Percentiles rank a stretch among this genome's conserved stretches.
phyloP scores from a whole-genome alignment of 2,329 filamentous ascomycete genomes.

The Colletotrichum karsti region DNA sequence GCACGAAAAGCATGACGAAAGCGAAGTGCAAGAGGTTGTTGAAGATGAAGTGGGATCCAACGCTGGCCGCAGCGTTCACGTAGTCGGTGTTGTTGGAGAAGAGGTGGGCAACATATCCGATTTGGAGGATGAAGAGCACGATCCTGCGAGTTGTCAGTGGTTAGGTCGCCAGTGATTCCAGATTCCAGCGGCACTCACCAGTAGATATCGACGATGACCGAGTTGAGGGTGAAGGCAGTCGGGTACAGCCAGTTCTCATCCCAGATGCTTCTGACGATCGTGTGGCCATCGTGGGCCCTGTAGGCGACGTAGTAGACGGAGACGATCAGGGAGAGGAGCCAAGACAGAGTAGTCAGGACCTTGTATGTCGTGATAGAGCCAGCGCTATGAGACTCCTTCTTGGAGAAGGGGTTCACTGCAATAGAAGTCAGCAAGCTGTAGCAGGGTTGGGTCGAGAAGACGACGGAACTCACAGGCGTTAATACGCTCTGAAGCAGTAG shows the following conservation, averaged over 20 bases:
- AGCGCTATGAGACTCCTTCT: constrained; percentile 70
- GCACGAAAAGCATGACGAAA: constrained; percentile 86
- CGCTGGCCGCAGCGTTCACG: constrained; percentile 76
- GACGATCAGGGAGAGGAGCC: constrained; percentile 76
- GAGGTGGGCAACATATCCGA: constrained; percentile 79
- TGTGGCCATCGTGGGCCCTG: constrained; percentile 68
- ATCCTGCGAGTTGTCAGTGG: constrained; percentile 58
- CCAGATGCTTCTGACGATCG: constrained; percentile 74
- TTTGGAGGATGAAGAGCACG: constrained; percentile 77
- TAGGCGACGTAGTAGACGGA: constrained; percentile 79
- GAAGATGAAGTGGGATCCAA: constrained; percentile 85
- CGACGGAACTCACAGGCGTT: constrained; percentile 25
- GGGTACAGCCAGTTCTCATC: constrained; percentile 72
- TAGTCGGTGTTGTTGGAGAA: constrained; percentile 72
- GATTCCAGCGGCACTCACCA: constrained; percentile 62
- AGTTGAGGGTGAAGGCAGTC: constrained; percentile 81
- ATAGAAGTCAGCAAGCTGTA: constrained; percentile 25
- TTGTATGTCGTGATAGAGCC: constrained; percentile 77
- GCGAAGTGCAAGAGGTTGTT: constrained; percentile 86
- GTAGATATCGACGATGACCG: constrained; percentile 73
- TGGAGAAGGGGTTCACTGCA: constrained; percentile 79
- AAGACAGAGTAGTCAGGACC: constrained; percentile 76
- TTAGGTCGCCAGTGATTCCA: background rate
- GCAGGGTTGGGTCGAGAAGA: background rate
- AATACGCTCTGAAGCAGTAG: constrained; percentile 26